Percentiles rank a stretch among this genome's conserved stretches.
Evolutionary conservation across 2,329 filamentous ascomycete species (phyloP).

Genomic region (Penicillium sp.): DNA sequence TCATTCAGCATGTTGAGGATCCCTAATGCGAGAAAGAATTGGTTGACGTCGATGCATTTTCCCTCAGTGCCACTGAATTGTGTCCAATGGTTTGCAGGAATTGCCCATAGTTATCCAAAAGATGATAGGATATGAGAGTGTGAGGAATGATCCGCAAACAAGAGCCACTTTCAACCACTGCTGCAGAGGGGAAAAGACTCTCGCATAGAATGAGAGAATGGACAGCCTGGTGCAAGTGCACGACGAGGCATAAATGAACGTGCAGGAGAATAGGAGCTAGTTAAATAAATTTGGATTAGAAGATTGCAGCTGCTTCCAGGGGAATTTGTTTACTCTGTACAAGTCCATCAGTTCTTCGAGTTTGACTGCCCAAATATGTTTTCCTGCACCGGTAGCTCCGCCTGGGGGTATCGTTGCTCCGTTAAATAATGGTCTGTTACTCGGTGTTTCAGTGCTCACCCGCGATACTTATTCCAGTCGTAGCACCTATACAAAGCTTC

Average conservation of each 20-base stretch:
- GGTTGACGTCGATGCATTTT: neutral
- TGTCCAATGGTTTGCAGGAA: conserved; percentile 14
- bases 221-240: neutral
- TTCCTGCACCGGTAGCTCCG: neutral
- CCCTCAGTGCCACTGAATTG: conserved; percentile 8
- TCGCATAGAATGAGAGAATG: neutral
- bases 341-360: neutral
- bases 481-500: neutral
- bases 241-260: neutral
- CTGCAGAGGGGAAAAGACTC: neutral
- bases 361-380: neutral
- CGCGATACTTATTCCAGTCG: neutral
- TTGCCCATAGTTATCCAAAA: conserved; percentile 10
- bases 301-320: neutral
- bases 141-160: neutral
- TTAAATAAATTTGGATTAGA: neutral
- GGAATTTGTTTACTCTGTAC: neutral
- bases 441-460: neutral
- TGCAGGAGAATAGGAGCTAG: neutral
- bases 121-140: conserved; percentile 9
- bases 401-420: no score
- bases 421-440: no score
- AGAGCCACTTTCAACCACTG: neutral
- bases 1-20: neutral
- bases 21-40: neutral